phyloP scores from a whole-genome alignment of 306 rosid species.

The Cyclanthera cordifolia region DNA sequence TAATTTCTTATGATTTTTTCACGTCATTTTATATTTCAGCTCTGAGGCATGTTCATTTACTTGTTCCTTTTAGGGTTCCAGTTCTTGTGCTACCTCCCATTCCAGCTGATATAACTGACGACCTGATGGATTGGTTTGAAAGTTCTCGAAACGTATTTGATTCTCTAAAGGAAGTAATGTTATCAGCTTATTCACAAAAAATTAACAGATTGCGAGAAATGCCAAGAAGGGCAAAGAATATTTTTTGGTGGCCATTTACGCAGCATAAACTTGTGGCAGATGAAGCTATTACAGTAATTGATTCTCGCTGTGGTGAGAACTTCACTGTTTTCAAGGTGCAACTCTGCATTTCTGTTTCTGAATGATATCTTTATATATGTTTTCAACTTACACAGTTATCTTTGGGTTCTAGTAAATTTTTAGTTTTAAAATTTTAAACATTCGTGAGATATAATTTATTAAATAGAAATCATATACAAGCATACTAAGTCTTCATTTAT shows the following conservation, averaged over 20 bases:
- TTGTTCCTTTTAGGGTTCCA: slow-evolving; percentile 49
- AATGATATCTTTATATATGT: neutral
- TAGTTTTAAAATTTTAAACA: neutral
- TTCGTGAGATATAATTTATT: neutral
- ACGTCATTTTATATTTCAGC: slow-evolving; percentile 7
- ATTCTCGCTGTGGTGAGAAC: slow-evolving; percentile 92
- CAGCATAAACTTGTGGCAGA: slow-evolving; percentile 75
- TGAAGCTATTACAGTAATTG: slow-evolving; percentile 72
- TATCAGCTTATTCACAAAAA: slow-evolving; percentile 46
- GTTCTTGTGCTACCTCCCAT: slow-evolving; percentile 71
- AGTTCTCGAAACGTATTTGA: slow-evolving; percentile 37
- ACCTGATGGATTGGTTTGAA: slow-evolving; percentile 76
- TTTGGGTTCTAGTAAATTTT: neutral
- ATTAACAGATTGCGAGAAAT: slow-evolving; percentile 55
- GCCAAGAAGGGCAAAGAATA: slow-evolving; percentile 65
- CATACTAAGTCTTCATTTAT: neutral
- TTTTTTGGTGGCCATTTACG: slow-evolving; percentile 98
- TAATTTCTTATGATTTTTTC: neutral
- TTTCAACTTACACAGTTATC: neutral
- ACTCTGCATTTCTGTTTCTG: neutral
- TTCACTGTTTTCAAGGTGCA: slow-evolving; percentile 78
- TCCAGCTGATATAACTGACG: slow-evolving; percentile 64
- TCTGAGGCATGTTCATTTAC: slow-evolving; percentile 3
- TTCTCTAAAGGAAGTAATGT: slow-evolving; percentile 58
- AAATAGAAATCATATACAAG: neutral